Percentiles rank a stretch among this genome's conserved stretches.
These are phyloP conservation scores for Pichia exigua DNA, from an alignment of 805 yeast genomes.

Conservation along the genomic window DNA sequence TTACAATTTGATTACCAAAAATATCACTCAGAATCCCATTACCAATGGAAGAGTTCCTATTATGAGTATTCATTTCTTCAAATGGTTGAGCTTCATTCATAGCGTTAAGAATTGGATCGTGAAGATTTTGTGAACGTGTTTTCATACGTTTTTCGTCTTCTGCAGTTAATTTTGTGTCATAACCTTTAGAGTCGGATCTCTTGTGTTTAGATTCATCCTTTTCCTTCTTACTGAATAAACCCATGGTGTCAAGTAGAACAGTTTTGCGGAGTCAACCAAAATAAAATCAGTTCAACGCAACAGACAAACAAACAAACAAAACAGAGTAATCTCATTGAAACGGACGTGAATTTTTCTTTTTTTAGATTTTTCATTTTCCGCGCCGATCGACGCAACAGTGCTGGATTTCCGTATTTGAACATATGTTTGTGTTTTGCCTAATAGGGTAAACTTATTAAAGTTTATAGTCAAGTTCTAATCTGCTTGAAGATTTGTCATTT, in stretches of 20 bases:
- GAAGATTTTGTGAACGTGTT: slow-evolving; percentile 59
- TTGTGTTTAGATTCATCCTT: slow-evolving; percentile 17
- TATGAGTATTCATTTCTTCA: slow-evolving; percentile 46
- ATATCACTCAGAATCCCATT: slow-evolving; percentile 59
- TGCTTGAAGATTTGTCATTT: background rate
- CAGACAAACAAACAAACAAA: background rate
- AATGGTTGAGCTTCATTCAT: slow-evolving; percentile 96
- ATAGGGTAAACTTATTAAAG: slow-evolving; percentile 2
- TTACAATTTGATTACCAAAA: slow-evolving; percentile 72
- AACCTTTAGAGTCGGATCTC: slow-evolving; percentile 4
- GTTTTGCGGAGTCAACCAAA: background rate
- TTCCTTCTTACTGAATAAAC: slow-evolving; percentile 34
- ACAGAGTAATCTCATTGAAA: no score
- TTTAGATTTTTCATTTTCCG: background rate
- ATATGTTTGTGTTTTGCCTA: slow-evolving; percentile 2
- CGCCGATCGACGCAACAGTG: background rate
- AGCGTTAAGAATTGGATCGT: slow-evolving; percentile 89
- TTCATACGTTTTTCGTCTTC: slow-evolving; percentile 50
- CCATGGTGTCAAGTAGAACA: slow-evolving; percentile 28
- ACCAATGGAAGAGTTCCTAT: slow-evolving; percentile 28
- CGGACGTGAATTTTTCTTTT: background rate
- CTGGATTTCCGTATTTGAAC: background rate
- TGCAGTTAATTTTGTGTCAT: slow-evolving; percentile 36
- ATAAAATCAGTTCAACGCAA: background rate
- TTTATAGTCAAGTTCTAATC: background rate